Percentiles rank a stretch among this genome's conserved stretches.
Conservation (phyloP, 2,329 filamentous ascomycete species). For the Herpotrichia juniperi region DNA sequence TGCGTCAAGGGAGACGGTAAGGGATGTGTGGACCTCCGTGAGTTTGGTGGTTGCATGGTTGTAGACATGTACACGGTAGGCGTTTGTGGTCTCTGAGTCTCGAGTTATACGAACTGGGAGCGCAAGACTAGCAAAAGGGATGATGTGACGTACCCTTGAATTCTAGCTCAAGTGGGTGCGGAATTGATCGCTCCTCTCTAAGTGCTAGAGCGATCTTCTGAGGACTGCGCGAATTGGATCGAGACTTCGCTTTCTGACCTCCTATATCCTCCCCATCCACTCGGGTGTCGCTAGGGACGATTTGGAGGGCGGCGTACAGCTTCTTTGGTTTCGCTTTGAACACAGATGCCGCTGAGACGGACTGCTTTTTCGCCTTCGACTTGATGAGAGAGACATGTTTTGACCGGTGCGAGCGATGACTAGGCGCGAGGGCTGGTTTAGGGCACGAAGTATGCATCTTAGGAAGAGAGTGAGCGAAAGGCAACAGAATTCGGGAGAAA, state of each 20-base stretch:
- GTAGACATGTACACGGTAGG: conserved; percentile 35
- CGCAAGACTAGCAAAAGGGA: background rate
- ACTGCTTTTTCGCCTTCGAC: conserved; percentile 9
- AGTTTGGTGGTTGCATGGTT: conserved; percentile 21
- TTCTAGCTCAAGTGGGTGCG: conserved; percentile 30
- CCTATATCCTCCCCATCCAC: background rate
- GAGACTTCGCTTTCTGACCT: background rate
- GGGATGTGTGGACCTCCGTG: conserved; percentile 20
- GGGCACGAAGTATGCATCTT: background rate
- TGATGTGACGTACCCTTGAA: conserved; percentile 31
- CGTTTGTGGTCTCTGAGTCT: conserved; percentile 28
- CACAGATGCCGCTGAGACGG: conserved; percentile 28
- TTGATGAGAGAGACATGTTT: background rate
- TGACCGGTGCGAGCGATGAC: background rate
- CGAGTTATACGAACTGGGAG: background rate
- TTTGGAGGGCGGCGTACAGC: background rate
- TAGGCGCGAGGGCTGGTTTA: background rate
- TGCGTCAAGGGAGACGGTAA: background rate
- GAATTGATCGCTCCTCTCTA: conserved; percentile 8
- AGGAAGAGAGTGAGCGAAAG: background rate
- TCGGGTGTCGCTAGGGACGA: background rate
- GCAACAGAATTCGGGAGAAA: background rate
- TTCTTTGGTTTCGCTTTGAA: conserved; percentile 23
- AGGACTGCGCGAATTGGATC: conserved; percentile 12
- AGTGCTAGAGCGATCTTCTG: conserved; percentile 10